Evolutionary conservation across 2,329 filamentous ascomycete species (phyloP), one percentile per base, ranked within the genome.

Genomic region (Pezizomycotina sp.): DNA sequence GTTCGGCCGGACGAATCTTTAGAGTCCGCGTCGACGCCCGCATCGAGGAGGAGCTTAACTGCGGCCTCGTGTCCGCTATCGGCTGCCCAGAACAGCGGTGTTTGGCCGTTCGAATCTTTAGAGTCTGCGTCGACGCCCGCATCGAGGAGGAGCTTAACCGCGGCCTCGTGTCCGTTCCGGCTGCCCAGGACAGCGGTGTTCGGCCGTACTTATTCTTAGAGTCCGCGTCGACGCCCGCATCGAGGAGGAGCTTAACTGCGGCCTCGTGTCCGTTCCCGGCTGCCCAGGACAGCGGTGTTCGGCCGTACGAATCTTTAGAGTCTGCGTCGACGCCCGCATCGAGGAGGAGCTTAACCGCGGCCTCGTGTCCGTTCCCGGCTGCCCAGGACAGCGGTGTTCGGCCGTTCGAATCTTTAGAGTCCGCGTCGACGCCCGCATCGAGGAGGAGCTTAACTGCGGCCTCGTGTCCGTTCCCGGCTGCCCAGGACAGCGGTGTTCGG

Each of bases 401-500:
- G 14, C 34, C 27, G 5, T 5, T 12, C 6, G 21, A 20, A 27
- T 21, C 21, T 14, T 33, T 31, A 21, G 38, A 21, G 5, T 30
- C 29, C 30, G 31, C 34, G 8, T 37, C 27, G 4, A 34, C 16
- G 10, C 31, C 31, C 23, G 38, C 36, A 13, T 41, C 36, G 19
- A 42, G 18, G 1, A 30, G 13, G n/a, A 34, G 7, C 19, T 6
- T 2, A 19, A 15, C 18, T 7, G n/a, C 6, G 10, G 4, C 7
- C 19, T 21, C 14, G 22, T 23, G 6, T 4, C 35, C 29, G 8
- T 4, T 14, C 6, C 13, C 12, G 10, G 29, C 23, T 3, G 29
- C 29, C 7, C 27, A 37, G 28, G 47, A 47, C 27, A 51, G 37
- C 12, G 48, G 50, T 26, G 40, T 52, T 15, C 37, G 47, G 14